phyloP scores from a whole-genome alignment of 129 eudicot genomes.

The Saposhnikovia divaricata region DNA sequence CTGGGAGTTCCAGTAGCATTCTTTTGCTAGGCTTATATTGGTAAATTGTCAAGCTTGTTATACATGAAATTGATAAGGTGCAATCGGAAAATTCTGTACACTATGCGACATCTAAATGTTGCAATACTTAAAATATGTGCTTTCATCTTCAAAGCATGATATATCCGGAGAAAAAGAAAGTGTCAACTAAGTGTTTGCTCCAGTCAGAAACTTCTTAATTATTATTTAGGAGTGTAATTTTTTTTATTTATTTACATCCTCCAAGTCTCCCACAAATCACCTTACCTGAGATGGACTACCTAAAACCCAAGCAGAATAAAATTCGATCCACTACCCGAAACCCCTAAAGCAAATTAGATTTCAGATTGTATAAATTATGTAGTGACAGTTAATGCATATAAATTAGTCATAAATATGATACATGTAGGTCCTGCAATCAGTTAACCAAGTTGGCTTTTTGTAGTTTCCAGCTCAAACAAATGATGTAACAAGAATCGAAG shows the following conservation, averaged over 20 bases:
- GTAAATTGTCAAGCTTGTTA: background rate
- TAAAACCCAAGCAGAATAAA: background rate
- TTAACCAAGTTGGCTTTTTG: slow-evolving; percentile 4
- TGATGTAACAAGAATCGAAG: background rate
- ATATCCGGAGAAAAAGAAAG: background rate
- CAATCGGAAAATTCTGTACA: background rate
- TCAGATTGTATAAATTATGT: background rate
- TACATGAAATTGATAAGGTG: background rate
- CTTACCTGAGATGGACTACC: background rate
- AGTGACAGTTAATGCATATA: background rate
- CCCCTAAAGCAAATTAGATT: background rate
- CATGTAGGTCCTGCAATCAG: slow-evolving; percentile 4
- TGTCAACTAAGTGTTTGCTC: background rate
- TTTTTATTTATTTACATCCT: background rate
- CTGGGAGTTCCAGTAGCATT: background rate
- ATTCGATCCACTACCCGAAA: background rate
- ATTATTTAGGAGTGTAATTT: background rate
- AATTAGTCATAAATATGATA: background rate
- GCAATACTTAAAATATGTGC: background rate
- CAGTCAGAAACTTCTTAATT: background rate
- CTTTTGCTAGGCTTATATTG: background rate
- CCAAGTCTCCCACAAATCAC: background rate
- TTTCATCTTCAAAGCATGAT: background rate
- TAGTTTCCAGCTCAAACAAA: slow-evolving; percentile 3
- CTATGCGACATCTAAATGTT: background rate